Evolutionary conservation across 805 yeast genomes (phyloP).

Genomic region (Wickerhamiella qilinensis): DNA sequence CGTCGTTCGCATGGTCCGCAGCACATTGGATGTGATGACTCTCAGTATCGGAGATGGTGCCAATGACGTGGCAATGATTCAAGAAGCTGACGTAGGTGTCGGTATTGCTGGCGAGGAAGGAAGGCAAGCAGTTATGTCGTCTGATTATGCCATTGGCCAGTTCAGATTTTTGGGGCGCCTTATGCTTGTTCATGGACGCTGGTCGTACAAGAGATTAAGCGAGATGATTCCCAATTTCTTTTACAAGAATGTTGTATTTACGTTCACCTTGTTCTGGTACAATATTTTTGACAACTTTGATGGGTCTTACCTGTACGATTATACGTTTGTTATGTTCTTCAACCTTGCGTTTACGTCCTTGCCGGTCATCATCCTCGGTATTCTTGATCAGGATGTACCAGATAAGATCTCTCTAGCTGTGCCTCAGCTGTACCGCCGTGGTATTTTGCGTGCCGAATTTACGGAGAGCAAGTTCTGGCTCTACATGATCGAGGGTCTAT

Average conservation of each 20-base stretch:
- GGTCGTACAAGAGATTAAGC: constrained; percentile 60
- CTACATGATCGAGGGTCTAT: constrained; percentile 55
- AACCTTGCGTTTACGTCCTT: constrained; percentile 68
- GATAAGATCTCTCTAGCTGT: constrained; percentile 47
- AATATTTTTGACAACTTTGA: constrained; percentile 55
- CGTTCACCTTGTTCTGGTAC: constrained; percentile 62
- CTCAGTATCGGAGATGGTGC: constrained; percentile 79
- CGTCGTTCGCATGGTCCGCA: constrained; percentile 52
- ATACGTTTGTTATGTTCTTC: constrained; percentile 61
- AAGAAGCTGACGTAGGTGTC: constrained; percentile 70
- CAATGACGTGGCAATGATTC: constrained; percentile 78
- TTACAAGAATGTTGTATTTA: constrained; percentile 60
- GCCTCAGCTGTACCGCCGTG: constrained; percentile 55
- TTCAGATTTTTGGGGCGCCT: constrained; percentile 51
- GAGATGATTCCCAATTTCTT: constrained; percentile 70
- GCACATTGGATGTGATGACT: constrained; percentile 53
- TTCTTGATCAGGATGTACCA: constrained; percentile 60
- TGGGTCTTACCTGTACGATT: constrained; percentile 63
- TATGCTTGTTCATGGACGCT: constrained; percentile 65
- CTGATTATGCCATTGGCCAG: constrained; percentile 73
- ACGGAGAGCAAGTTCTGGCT: constrained; percentile 39
- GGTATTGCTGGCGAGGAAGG: constrained; percentile 86
- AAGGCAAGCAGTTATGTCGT: constrained; percentile 72
- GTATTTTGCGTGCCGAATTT: constrained; percentile 51
- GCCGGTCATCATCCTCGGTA: constrained; percentile 59